Evolutionary conservation across 164 flowering plant genomes (phyloP).

Genomic region (Tinospora cordifolia): DNA sequence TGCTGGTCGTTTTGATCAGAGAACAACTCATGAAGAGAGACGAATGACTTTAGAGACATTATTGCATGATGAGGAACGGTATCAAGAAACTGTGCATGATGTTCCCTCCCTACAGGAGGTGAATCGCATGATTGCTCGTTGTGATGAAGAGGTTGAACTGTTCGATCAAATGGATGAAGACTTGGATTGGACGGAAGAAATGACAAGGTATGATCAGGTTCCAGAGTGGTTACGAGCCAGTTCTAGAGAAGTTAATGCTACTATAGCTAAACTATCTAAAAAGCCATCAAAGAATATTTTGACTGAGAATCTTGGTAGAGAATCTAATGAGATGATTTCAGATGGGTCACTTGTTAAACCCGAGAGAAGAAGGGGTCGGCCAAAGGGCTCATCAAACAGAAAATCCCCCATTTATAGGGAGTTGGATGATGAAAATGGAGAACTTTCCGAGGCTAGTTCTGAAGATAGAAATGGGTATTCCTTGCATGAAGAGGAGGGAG

Average conservation of each 20-base stretch:
- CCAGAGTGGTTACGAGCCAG: slow-evolving; percentile 94
- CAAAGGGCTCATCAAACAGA: slow-evolving; percentile 43
- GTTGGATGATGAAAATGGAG: slow-evolving; percentile 81
- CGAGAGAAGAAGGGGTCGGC: slow-evolving; percentile 78
- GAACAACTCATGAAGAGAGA: slow-evolving; percentile 98
- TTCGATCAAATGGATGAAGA: slow-evolving; percentile 99
- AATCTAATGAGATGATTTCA: slow-evolving; percentile 41
- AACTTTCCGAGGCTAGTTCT: slow-evolving; percentile 80
- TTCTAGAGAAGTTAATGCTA: slow-evolving; percentile 66
- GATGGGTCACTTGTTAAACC: slow-evolving; percentile 36
- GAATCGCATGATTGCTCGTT: slow-evolving; percentile 94
- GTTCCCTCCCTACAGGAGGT: slow-evolving; percentile 94
- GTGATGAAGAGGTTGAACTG: slow-evolving; percentile 85
- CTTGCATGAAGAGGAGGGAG: slow-evolving; percentile 76
- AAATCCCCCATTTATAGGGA: slow-evolving; percentile 63
- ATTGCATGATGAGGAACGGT: slow-evolving; percentile 95
- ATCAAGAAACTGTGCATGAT: slow-evolving; percentile 90
- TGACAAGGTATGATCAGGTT: slow-evolving; percentile 72
- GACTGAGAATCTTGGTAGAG: slow-evolving; percentile 29
- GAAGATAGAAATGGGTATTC: slow-evolving; percentile 63
- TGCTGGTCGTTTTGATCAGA: slow-evolving; percentile 99
- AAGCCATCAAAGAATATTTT: slow-evolving; percentile 54
- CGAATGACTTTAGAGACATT: slow-evolving; percentile 84
- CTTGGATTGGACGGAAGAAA: slow-evolving; percentile 77
- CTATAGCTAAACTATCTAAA: slow-evolving; percentile 63